Base-by-base conservation (phyloP, 106 monocot genomes). In the Agapanthus africanus region DNA sequence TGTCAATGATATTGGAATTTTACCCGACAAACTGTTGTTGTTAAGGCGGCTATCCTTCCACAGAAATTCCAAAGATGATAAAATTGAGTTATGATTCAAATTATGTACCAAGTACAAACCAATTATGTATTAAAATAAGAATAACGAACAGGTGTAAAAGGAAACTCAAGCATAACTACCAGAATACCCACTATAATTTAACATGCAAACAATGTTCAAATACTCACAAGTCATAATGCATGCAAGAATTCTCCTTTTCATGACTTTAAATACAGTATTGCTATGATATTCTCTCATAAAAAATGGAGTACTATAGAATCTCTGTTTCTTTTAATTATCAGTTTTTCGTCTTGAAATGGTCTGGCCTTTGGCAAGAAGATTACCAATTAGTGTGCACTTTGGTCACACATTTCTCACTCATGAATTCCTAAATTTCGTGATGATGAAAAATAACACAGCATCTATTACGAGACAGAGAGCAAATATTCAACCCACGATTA, bases 11-110 rank as follows among this genome's bases (percentile, higher is more conserved):
- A 7, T n/a, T 27, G 86, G 86, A 63, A 86, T 86, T 37, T 34
- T 37, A 50, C 82, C 82, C 4, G 79, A 37, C 73, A 85, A 74
- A 76, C 73, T 88, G 60, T 84, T 88, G 73, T 88, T 88, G 73
- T 88, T 88, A 73, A 88, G 87, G 18, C 87, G 80, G 32, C 87
- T 88, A 76, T 74, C 54, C 77, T 69, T 77, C 44, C 72, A 73
- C 52, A 79, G 8, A 77, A 70, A 66, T 26, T 40, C 36, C 25
- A 27, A 34, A 10, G 21, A 60, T n/a, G 41, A 16, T 35, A 62
- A 26, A 62, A 35, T 11, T 35, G 15, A 62, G 35, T 35, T 62
- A 36, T 39, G 15, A 1, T 52, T 52, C 52, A 52, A 25, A 52
- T 25, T 52, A 22, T 52, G 25, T 22, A 23, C 52, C 33, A 68